Evolutionary conservation across 805 yeast genomes (phyloP), one percentile per base, ranked within the genome.

Genomic region (Dipodascopsis uninucleata): DNA sequence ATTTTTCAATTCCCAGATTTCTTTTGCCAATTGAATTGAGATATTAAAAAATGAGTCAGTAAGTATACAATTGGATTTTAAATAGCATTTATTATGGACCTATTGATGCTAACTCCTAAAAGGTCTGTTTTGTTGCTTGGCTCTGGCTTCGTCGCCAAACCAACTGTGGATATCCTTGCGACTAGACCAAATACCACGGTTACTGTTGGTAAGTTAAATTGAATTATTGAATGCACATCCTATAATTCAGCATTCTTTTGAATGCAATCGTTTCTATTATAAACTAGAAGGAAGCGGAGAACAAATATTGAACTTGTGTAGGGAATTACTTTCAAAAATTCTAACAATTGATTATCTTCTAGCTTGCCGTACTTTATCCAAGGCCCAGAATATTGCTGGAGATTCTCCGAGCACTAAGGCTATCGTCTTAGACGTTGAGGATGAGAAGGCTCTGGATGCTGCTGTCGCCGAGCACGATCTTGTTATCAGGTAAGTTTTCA

Each of bases 71-170:
- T n/a, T n/a, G n/a, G n/a, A n/a, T n/a, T n/a, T n/a, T n/a, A n/a
- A n/a, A n/a, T n/a, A n/a, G n/a, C n/a, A n/a, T n/a, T n/a, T n/a
- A n/a, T n/a, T n/a, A n/a, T n/a, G n/a, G n/a, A n/a, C n/a, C n/a
- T n/a, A n/a, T n/a, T n/a, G n/a, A n/a, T n/a, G n/a, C n/a, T n/a
- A n/a, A n/a, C n/a, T n/a, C n/a, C n/a, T n/a, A 26, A 10, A 10
- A 26, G 40, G 24, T 25, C 18, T 20, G 58, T 54, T 28, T 51
- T 58, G 7, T 47, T 58, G 23, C 53, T 58, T 18, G 61, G 61
- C 31, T 57, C 97, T 31, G 98, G 98, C 58, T 93, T 93, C 62
- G 98, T 93, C 58, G 97, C 98, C 57, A 85, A 93, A 71, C 98
- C 98, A 60, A 90, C 97, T 43, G 96, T 93, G 53, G 98, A 93